Conservation (phyloP, 2,329 filamentous ascomycete species). For the Fusarium sp. region DNA sequence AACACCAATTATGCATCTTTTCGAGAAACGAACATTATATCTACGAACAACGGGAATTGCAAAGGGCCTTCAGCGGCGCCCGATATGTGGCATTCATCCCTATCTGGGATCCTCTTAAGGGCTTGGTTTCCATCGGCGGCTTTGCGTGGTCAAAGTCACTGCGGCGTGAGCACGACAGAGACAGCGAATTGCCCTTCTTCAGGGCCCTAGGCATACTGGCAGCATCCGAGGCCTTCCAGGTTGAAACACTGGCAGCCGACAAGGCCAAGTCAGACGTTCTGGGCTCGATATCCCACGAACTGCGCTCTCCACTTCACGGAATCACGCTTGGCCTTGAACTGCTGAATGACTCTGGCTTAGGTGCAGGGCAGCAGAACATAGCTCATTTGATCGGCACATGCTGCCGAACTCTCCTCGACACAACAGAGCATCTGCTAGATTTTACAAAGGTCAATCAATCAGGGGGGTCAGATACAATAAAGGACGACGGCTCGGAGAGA, state of each 20-base stretch:
- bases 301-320: slow-evolving; percentile 5
- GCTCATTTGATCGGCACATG: background rate
- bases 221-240: background rate
- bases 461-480: rapidly evolving
- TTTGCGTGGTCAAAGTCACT: background rate
- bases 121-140: background rate
- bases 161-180: background rate
- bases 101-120: background rate
- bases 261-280: slow-evolving; percentile 2
- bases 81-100: slow-evolving; percentile 1
- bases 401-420: background rate
- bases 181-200: background rate
- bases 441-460: background rate
- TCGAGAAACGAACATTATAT: background rate
- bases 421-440: background rate
- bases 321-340: background rate
- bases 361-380: background rate
- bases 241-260: background rate
- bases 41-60: background rate
- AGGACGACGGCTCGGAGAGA: rapidly evolving
- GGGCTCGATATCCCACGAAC: background rate
- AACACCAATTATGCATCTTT: background rate
- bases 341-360: background rate
- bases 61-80: background rate
- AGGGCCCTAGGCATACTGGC: background rate